phyloP scores from a whole-genome alignment of 2,329 filamentous ascomycete species.

The Trichoderma atrobrunneum region DNA sequence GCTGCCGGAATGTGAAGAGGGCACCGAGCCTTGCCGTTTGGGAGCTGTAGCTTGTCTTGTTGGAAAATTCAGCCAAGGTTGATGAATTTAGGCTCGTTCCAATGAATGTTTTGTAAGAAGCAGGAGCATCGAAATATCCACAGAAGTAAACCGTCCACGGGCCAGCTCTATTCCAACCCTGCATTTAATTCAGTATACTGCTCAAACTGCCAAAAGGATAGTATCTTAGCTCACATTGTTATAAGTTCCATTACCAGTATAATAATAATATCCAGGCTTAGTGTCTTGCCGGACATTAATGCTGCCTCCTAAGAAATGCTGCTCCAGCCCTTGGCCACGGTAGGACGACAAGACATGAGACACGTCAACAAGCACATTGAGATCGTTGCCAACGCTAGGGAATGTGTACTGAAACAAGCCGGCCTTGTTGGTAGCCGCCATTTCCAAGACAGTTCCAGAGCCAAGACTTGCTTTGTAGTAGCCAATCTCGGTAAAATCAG shows the following conservation, averaged over 20 bases:
- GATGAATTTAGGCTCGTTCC: slow-evolving; percentile 34
- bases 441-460: slow-evolving; percentile 55
- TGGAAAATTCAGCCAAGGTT: slow-evolving; percentile 34
- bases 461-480: slow-evolving; percentile 57
- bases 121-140: slow-evolving; percentile 53
- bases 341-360: slow-evolving; percentile 65
- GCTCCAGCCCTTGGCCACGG: slow-evolving; percentile 58
- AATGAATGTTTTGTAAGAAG: slow-evolving; percentile 45
- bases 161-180: slow-evolving; percentile 62
- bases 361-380: slow-evolving; percentile 59
- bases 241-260: slow-evolving; percentile 60
- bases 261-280: slow-evolving; percentile 40
- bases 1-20: slow-evolving; percentile 53
- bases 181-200: background rate
- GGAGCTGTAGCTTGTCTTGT: slow-evolving; percentile 33
- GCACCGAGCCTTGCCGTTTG: slow-evolving; percentile 43
- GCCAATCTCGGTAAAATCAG: slow-evolving; percentile 55
- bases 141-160: slow-evolving; percentile 64
- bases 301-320: slow-evolving; percentile 59
- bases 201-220: too few species aligned
- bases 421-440: slow-evolving; percentile 55
- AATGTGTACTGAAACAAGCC: slow-evolving; percentile 63
- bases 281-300: slow-evolving; percentile 49
- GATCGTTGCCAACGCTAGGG: slow-evolving; percentile 37
- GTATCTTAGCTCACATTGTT: slow-evolving; percentile 48